Evolutionary conservation across 2,329 filamentous ascomycete species (phyloP), one percentile per base, ranked within the genome.

Genomic region (Nectriaceae sp.): DNA sequence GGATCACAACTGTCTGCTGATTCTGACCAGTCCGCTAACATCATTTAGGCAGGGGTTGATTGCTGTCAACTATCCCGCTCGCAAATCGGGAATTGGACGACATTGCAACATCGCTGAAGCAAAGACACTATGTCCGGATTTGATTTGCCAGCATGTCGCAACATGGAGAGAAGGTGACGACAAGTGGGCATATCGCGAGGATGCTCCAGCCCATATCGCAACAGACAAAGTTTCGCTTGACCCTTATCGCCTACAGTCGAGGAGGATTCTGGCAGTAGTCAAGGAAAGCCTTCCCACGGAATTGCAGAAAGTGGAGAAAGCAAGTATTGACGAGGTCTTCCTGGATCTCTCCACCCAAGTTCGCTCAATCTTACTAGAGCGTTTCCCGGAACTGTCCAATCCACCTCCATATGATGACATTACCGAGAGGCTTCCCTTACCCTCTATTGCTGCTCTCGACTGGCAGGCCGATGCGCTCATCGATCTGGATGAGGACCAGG

Each of bases 201-300:
- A 96, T 65, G 87, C 90, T 10, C 85, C 83, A 45, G 82, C 81
- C 62, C 85, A 90, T 60, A 94, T 97, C 59, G 84, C 82, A 33
- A 92, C 87, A 24, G 88, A 97, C 68, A 99, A 99, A 70, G 94
- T 97, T 31, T 96, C 89, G 5, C 75, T 99, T 33, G 94, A 99
- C 67, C 90, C 91, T 10, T 99, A 97, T 70, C 82, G 94, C 29
- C 77, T 89, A 22, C 83, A 97, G 69, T 95, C 89, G 16, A 81
- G 91, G 53, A 88, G 80, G 71, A 97, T 97, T 49, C 68, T 97
- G 60, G 81, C 84, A 11, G 71, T 84, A 47, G 89, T 97, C 64
- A 93, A 91, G 64, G 87, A 88, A 4, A 75, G 75, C 26, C 71
- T 97, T 38, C 87, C 88, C 2, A 66, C 78, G 1, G 70, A 80